These are phyloP conservation scores for Fusarium citri DNA, from an alignment of 2,329 filamentous ascomycete genomes.

Conservation along the genomic window DNA sequence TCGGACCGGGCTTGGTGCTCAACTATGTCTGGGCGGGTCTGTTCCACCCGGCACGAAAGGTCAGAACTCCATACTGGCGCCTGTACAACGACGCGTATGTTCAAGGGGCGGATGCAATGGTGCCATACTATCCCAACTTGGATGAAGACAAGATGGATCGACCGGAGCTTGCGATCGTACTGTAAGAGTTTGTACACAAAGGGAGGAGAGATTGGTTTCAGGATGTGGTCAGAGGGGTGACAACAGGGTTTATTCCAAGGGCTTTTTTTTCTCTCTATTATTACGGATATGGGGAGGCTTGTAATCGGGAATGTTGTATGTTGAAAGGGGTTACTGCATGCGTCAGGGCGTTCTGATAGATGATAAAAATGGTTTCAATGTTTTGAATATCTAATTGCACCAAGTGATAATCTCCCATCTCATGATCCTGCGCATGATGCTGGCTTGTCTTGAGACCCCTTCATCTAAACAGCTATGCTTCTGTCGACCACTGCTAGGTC, in stretches of 20 bases:
- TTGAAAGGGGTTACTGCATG: conserved; percentile 43
- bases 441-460: conserved; percentile 16
- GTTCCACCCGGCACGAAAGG: conserved; percentile 96
- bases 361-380: conserved; percentile 41
- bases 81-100: conserved; percentile 98
- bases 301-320: conserved; percentile 44
- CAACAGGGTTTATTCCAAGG: conserved; percentile 27
- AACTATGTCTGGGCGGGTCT: conserved; percentile 99
- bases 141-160: conserved; percentile 83
- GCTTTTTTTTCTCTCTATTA: conserved; percentile 14
- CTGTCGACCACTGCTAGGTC: conserved; percentile 6
- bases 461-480: conserved; percentile 8
- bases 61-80: conserved; percentile 94
- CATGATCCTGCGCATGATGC: conserved; percentile 9
- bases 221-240: conserved; percentile 12
- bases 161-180: conserved; percentile 83
- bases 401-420: conserved; percentile 14
- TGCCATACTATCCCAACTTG: conserved; percentile 93
- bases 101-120: conserved; percentile 90
- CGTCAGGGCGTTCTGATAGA: conserved; percentile 47
- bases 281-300: conserved; percentile 35
- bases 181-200: conserved; percentile 62
- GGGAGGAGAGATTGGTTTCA: conserved; percentile 12
- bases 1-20: conserved; percentile 91
- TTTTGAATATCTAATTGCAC: conserved; percentile 18